Conservation (phyloP, 1,284 basidiomycete genomes). For the Malassezia globosa region DNA sequence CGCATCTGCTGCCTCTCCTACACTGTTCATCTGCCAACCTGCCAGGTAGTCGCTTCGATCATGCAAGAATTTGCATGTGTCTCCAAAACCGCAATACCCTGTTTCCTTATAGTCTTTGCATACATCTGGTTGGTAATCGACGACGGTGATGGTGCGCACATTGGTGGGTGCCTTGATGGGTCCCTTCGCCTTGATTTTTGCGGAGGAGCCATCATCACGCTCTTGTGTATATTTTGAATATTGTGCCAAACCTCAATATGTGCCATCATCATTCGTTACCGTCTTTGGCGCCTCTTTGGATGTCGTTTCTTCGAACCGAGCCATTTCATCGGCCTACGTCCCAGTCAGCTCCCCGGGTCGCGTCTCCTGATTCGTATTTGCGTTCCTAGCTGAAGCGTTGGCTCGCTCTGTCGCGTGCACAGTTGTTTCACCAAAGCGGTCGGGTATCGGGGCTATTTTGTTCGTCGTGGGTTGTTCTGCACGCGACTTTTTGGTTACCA, state of each 20-base stretch:
- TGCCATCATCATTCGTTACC: slow-evolving; percentile 67
- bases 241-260: slow-evolving; percentile 72
- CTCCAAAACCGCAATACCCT: slow-evolving; percentile 96
- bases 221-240: slow-evolving; percentile 66
- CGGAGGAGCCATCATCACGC: slow-evolving; percentile 60
- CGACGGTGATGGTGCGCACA: slow-evolving; percentile 83
- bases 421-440: slow-evolving; percentile 56
- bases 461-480: background rate
- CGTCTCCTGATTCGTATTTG: slow-evolving; percentile 44
- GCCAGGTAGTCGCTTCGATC: slow-evolving; percentile 67
- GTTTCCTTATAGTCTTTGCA: slow-evolving; percentile 99
- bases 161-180: slow-evolving; percentile 53
- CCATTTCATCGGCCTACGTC: slow-evolving; percentile 47
- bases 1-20: slow-evolving; percentile 26
- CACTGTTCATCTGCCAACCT: slow-evolving; percentile 84
- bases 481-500: slow-evolving; percentile 10
- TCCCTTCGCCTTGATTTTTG: slow-evolving; percentile 63
- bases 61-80: slow-evolving; percentile 69
- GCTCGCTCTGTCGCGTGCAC: slow-evolving; percentile 45
- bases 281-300: slow-evolving; percentile 2
- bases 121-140: slow-evolving; percentile 97
- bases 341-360: slow-evolving; percentile 49
- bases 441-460: slow-evolving; percentile 24
- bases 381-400: slow-evolving; percentile 1
- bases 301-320: slow-evolving; percentile 14